phyloP scores from a whole-genome alignment of 2,329 filamentous ascomycete genomes.

The Xylariaceae sp. region DNA sequence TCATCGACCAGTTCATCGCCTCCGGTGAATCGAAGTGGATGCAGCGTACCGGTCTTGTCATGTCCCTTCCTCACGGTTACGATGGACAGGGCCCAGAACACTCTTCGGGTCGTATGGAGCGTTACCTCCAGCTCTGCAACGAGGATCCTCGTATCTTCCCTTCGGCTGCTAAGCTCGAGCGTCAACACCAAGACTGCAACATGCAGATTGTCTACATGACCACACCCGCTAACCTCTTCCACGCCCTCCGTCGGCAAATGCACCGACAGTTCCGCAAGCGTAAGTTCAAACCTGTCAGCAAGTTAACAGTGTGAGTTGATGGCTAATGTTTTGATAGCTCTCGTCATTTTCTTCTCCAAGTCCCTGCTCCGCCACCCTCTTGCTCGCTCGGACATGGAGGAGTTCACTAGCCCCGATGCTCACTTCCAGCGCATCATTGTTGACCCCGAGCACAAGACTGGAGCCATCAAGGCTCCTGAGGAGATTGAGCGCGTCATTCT shows the following conservation, averaged over 20 bases:
- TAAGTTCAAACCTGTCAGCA: conserved; percentile 44
- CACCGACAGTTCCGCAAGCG: conserved; percentile 99
- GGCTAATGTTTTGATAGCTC: conserved; percentile 49
- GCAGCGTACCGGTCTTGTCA: conserved; percentile 91
- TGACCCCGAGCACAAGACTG: conserved; percentile 75
- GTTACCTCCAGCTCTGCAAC: conserved; percentile 94
- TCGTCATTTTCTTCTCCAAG: conserved; percentile 98
- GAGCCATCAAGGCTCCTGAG: conserved; percentile 69
- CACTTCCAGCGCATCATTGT: conserved; percentile 97
- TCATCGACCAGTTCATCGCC: conserved; percentile 98
- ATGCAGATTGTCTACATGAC: conserved; percentile 99
- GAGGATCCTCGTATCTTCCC: conserved; percentile 96
- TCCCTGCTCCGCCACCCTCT: conserved; percentile 89
- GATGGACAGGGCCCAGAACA: conserved; percentile 98
- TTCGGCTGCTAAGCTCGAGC: conserved; percentile 77
- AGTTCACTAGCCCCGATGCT: conserved; percentile 76
- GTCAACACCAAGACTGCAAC: conserved; percentile 99
- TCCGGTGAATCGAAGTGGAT: conserved; percentile 99
- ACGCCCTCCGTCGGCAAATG: conserved; percentile 93
- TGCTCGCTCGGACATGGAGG: conserved; percentile 81
- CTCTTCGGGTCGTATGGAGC: conserved; percentile 94
- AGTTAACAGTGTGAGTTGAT: background rate
- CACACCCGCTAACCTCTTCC: conserved; percentile 93
- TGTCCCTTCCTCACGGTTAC: conserved; percentile 95
- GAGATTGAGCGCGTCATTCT: conserved; percentile 92